These are phyloP conservation scores for Abelmoschus esculentus DNA, from an alignment of 345 rosid species.

Conservation along the genomic window DNA sequence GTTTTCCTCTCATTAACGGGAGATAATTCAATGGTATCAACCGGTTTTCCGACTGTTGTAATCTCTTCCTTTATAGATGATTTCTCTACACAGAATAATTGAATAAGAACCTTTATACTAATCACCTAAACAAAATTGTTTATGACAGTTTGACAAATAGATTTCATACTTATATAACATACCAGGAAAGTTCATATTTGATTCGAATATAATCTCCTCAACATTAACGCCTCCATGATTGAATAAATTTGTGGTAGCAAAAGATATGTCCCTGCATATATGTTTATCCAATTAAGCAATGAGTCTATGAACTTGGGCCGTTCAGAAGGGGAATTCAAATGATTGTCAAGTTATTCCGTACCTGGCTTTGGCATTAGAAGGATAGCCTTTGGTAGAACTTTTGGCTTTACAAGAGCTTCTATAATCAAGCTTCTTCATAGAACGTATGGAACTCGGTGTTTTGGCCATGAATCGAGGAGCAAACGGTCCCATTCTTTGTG, in stretches of 20 bases:
- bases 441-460: slow-evolving; percentile 26
- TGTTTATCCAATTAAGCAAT: background rate
- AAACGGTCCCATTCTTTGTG: slow-evolving; percentile 31
- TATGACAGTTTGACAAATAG: background rate
- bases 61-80: slow-evolving; percentile 19
- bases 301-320: background rate
- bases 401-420: slow-evolving; percentile 31
- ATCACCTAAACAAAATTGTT: background rate
- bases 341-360: slow-evolving; percentile 8
- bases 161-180: background rate
- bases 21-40: slow-evolving; percentile 8
- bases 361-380: slow-evolving; percentile 31
- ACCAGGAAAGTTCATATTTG: slow-evolving; percentile 32
- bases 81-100: slow-evolving; percentile 14
- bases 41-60: background rate
- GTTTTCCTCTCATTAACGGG: slow-evolving; percentile 19
- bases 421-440: slow-evolving; percentile 35
- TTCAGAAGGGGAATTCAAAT: background rate
- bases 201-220: slow-evolving; percentile 6
- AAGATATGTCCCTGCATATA: slow-evolving; percentile 36
- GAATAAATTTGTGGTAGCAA: slow-evolving; percentile 39
- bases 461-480: slow-evolving; percentile 38
- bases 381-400: background rate
- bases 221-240: slow-evolving; percentile 29
- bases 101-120: background rate